Evolutionary conservation across 148 eudicot species (phyloP).

Genomic region (Camellia japonica): DNA sequence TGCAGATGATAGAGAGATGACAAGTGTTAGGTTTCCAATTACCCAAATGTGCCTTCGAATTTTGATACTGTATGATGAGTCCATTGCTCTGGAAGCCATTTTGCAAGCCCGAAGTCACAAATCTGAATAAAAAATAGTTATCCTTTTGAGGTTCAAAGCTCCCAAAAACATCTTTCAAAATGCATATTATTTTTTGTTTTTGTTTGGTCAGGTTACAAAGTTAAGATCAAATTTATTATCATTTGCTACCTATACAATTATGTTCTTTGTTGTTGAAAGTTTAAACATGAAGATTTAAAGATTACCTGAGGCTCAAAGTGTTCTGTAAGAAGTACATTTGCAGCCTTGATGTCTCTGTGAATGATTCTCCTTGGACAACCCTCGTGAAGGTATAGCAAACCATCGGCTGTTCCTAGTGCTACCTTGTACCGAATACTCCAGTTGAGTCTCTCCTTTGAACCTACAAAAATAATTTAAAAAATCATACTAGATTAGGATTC

Average conservation of each 20-base stretch:
- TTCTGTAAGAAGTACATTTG: slow-evolving; percentile 68
- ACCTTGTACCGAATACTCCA: slow-evolving; percentile 76
- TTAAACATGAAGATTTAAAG: not conserved
- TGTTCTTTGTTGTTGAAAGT: not conserved
- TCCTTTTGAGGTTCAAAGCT: slow-evolving; percentile 13
- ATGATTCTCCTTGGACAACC: slow-evolving; percentile 81
- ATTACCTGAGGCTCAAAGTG: slow-evolving; percentile 81
- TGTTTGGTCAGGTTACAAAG: not conserved
- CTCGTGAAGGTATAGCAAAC: slow-evolving; percentile 77
- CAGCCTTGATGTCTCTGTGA: slow-evolving; percentile 90
- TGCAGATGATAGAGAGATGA: not conserved
- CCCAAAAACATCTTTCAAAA: slow-evolving; percentile 15
- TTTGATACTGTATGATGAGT: slow-evolving; percentile 78
- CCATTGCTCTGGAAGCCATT: slow-evolving; percentile 95
- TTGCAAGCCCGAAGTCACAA: slow-evolving; percentile 93
- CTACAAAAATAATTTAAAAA: slow-evolving; percentile 23
- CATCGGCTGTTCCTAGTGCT: slow-evolving; percentile 81
- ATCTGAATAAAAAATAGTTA: slow-evolving; percentile 51
- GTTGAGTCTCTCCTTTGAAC: slow-evolving; percentile 40
- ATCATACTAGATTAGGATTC: not conserved
- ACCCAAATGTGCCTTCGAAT: slow-evolving; percentile 97
- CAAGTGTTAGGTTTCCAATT: slow-evolving; percentile 7
- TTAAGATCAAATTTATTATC: not conserved
- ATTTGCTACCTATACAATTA: not conserved
- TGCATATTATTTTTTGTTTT: not conserved